Evolutionary conservation across 768 basidiomycete genomes (phyloP).

Genomic region (Pholiota molesta): DNA sequence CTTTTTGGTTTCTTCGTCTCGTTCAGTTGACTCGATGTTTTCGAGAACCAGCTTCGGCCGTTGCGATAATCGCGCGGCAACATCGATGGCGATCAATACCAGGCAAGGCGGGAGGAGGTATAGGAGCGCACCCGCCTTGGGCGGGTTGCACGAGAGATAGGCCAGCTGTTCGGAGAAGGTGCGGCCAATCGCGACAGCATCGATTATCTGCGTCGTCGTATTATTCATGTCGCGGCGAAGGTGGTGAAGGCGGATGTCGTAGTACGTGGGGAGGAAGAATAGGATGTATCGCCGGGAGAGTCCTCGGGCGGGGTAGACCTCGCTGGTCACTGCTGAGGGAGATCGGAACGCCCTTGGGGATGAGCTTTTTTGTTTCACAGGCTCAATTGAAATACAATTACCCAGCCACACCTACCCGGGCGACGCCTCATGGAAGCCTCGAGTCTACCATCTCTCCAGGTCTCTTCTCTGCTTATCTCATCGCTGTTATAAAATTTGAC

Average conservation of each 20-base stretch:
- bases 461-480: conserved; percentile 5
- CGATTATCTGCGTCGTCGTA: background rate
- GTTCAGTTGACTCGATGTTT: background rate
- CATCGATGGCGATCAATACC: conserved; percentile 36
- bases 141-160: conserved; percentile 18
- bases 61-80: conserved; percentile 20
- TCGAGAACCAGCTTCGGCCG: conserved; percentile 8
- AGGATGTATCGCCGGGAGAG: background rate
- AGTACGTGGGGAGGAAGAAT: background rate
- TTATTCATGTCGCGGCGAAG: conserved; percentile 4
- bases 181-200: conserved; percentile 7
- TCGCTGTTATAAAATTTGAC: background rate
- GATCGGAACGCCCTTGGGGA: conserved; percentile 6
- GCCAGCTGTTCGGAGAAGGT: conserved; percentile 16
- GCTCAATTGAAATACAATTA: conserved; percentile 7
- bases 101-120: conserved; percentile 36
- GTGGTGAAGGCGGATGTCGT: background rate
- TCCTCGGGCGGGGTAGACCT: background rate
- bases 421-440: conserved; percentile 10
- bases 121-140: conserved; percentile 28
- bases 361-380: conserved; percentile 5
- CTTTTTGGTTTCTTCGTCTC: conserved; percentile 14
- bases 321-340: background rate
- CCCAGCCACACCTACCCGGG: background rate
- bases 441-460: background rate